phyloP scores from a whole-genome alignment of 768 basidiomycete genomes.

The Auricularia cornea region DNA sequence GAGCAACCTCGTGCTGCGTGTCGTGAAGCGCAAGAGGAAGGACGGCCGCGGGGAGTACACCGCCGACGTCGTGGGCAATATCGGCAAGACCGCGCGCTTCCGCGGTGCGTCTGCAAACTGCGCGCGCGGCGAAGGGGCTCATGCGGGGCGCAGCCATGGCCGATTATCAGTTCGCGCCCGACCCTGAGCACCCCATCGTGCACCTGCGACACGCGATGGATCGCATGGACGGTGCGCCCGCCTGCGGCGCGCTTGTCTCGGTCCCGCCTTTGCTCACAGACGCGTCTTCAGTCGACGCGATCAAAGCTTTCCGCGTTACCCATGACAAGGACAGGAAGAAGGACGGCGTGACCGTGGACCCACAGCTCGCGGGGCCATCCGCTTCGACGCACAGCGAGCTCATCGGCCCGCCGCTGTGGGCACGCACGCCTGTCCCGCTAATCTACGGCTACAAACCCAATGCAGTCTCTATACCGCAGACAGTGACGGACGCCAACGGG shows the following conservation, averaged over 20 bases:
- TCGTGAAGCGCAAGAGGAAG: conserved; percentile 65
- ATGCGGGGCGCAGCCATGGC: conserved; percentile 60
- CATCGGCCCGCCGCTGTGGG: conserved; percentile 67
- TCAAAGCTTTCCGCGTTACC: conserved; percentile 62
- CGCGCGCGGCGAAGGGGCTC: neutral
- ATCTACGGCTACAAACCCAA: conserved; percentile 57
- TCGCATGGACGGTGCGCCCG: conserved; percentile 64
- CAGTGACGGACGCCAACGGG: conserved; percentile 61
- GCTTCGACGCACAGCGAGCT: neutral
- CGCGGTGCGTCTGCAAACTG: conserved; percentile 52
- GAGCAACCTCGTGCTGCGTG: conserved; percentile 76
- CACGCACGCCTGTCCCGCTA: conserved; percentile 68
- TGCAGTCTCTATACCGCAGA: conserved; percentile 52
- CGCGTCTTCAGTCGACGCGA: conserved; percentile 50
- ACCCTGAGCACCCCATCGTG: conserved; percentile 59
- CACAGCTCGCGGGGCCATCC: neutral
- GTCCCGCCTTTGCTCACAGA: conserved; percentile 1
- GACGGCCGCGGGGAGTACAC: conserved; percentile 59
- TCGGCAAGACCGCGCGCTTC: conserved; percentile 82
- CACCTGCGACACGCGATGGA: conserved; percentile 67
- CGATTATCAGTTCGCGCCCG: conserved; percentile 84
- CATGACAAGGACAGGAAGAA: conserved; percentile 43
- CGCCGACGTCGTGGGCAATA: conserved; percentile 60
- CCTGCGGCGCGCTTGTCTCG: neutral
- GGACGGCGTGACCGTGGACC: no score